Evolutionary conservation across 2,329 filamentous ascomycete genomes (phyloP), one percentile per base, ranked within the genome.

Genomic region (Colletotrichum tropicale): DNA sequence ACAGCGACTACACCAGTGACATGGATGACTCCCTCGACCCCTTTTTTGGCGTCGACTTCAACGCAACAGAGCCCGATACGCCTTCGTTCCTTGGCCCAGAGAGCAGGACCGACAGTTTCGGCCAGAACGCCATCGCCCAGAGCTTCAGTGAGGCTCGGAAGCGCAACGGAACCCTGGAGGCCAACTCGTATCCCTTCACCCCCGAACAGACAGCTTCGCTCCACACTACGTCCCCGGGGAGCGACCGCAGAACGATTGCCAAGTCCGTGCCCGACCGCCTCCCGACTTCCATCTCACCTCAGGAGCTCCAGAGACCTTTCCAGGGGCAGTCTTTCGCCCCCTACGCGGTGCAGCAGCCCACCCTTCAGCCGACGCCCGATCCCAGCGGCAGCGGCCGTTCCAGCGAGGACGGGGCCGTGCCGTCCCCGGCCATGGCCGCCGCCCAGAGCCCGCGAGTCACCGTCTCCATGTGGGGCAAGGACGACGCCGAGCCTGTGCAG

Each of bases 391-490:
- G 86, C 77, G 86, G 86, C 64, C 85, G 83, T 69, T 89, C 90
- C 6, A 89, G 88, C 75, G 89, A 90, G 79, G 89, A 89, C 80
- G 86, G 85, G 56, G 79, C 86, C 43, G 85, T 82, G 6, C 83
- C 85, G 4, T 81, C 82, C 60, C 79, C 84, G 10, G 79, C 84
- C 66, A 79, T 83, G 69, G 89, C 89, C 87, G 81, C 85, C 36
- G 81, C 83, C 24, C 87, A 86, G 75, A 91, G 90, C 79, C 90
- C 90, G 8, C 86, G 87, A 32, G 88, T 92, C 24, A 91, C 87
- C 8, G 88, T 92, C 64, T 92, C 90, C 2, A 83, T 90, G 77
- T 92, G 89, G 88, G 89, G 87, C 61, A 86, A 85, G 76, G 88
- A 82, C 56, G 80, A 80, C 43, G 81, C 71, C 60, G 75, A 79